Evolutionary conservation across 441 rosid species (phyloP).

Genomic region (Erysimum cheiri): DNA sequence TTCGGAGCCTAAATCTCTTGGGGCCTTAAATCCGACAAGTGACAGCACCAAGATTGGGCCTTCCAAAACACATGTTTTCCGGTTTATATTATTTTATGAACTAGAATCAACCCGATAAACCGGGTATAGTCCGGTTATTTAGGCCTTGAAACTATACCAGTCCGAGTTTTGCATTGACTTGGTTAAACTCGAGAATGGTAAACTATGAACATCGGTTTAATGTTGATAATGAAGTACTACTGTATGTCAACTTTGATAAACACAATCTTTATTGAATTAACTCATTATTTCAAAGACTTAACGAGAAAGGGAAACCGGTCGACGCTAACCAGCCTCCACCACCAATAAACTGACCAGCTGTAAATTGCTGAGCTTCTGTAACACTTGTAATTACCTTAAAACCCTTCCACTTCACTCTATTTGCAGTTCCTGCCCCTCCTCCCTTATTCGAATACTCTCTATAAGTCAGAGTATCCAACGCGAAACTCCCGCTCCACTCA

Average conservation of each 20-base stretch:
- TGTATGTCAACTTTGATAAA: background rate
- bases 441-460: constrained; percentile 60
- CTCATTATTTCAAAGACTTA: constrained; percentile 47
- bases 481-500: constrained; percentile 58
- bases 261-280: background rate
- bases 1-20: no score
- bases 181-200: background rate
- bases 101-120: background rate
- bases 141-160: background rate
- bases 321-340: constrained; percentile 58
- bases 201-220: background rate
- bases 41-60: constrained; percentile 22
- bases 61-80: constrained; percentile 5
- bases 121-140: background rate
- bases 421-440: constrained; percentile 49
- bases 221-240: background rate
- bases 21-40: constrained; percentile 16
- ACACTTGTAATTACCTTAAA: constrained; percentile 49
- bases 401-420: constrained; percentile 59
- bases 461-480: constrained; percentile 55
- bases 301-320: constrained; percentile 70
- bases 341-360: constrained; percentile 58
- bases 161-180: background rate
- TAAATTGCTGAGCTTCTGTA: constrained; percentile 47
- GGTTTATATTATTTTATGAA: background rate